These are phyloP conservation scores for Penicillium argentinense DNA, from an alignment of 495 filamentous ascomycete species.

Conservation along the genomic window DNA sequence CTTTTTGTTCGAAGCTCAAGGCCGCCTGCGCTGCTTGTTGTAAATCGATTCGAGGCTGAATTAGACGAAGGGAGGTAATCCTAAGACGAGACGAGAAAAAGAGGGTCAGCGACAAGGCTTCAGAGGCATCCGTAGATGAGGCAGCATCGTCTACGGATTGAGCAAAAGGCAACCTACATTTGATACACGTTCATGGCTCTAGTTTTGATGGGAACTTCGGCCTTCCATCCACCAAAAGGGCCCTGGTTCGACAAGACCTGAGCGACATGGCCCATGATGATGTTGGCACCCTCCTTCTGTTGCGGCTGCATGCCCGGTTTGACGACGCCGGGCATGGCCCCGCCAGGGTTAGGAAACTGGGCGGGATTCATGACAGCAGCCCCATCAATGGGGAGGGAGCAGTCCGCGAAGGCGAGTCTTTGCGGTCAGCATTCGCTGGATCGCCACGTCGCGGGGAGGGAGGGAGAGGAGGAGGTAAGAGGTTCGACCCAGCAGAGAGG, in stretches of 20 bases:
- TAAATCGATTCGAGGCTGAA: constrained; percentile 47
- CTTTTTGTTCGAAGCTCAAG: constrained; percentile 47
- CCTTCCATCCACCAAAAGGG: constrained; percentile 47
- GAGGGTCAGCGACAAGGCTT: constrained; percentile 7
- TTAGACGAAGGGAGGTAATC: constrained; percentile 50
- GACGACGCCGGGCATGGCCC: constrained; percentile 38
- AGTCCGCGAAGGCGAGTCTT: constrained; percentile 36
- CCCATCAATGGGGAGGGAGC: constrained; percentile 45
- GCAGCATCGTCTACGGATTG: too few relatives aligned
- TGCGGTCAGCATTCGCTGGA: constrained; percentile 45
- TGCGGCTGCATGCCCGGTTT: constrained; percentile 37
- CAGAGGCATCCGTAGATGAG: too few relatives aligned
- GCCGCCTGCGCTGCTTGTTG: constrained; percentile 43
- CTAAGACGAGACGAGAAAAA: constrained; percentile 17
- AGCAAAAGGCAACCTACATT: constrained; percentile 38
- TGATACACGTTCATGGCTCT: constrained; percentile 46
- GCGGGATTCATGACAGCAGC: constrained; percentile 52
- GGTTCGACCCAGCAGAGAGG: neutral
- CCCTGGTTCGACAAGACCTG: constrained; percentile 39
- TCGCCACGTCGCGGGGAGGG: neutral
- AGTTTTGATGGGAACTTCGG: constrained; percentile 38
- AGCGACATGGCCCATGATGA: constrained; percentile 39
- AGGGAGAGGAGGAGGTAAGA: neutral
- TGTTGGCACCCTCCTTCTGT: constrained; percentile 34
- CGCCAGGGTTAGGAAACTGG: constrained; percentile 46